phyloP scores from a whole-genome alignment of 1,139 yeast species.

The Kodamaea sp. region DNA sequence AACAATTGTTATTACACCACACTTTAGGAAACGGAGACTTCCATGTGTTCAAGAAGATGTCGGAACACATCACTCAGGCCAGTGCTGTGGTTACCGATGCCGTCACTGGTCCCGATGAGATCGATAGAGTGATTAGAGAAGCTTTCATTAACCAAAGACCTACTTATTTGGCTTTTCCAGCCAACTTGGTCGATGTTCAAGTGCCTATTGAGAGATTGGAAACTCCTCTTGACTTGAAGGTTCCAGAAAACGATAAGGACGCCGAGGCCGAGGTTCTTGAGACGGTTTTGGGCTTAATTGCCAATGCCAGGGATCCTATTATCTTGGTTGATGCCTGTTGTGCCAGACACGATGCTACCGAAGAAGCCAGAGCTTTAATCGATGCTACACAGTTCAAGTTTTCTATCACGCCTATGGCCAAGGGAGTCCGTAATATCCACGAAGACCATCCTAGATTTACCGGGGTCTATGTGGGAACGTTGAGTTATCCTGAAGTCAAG shows the following conservation, averaged over 20 bases:
- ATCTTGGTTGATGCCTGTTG: constrained; percentile 87
- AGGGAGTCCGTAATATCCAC: constrained; percentile 29
- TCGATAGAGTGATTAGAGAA: constrained; percentile 72
- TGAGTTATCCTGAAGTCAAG: constrained; percentile 34
- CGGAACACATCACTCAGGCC: constrained; percentile 66
- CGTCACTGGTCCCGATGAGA: constrained; percentile 61
- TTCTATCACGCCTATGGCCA: constrained; percentile 38
- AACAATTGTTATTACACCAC: constrained; percentile 40
- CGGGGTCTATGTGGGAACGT: constrained; percentile 36
- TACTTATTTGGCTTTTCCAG: constrained; percentile 79
- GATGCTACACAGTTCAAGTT: constrained; percentile 62
- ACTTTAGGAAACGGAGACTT: constrained; percentile 49
- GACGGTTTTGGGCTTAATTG: constrained; percentile 52
- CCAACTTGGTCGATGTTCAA: constrained; percentile 68
- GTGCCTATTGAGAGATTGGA: constrained; percentile 59
- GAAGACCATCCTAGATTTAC: constrained; percentile 30
- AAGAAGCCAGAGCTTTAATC: constrained; percentile 62
- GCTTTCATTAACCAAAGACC: constrained; percentile 78
- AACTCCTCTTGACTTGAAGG: constrained; percentile 62
- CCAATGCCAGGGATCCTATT: constrained; percentile 64
- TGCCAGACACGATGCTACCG: constrained; percentile 67
- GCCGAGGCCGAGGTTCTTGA: constrained; percentile 74
- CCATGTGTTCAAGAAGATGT: constrained; percentile 48
- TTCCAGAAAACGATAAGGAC: constrained; percentile 64
- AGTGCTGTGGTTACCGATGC: constrained; percentile 63